These are phyloP conservation scores for Oleoguttula mirabilis DNA, from an alignment of 495 filamentous ascomycete species.

Conservation along the genomic window DNA sequence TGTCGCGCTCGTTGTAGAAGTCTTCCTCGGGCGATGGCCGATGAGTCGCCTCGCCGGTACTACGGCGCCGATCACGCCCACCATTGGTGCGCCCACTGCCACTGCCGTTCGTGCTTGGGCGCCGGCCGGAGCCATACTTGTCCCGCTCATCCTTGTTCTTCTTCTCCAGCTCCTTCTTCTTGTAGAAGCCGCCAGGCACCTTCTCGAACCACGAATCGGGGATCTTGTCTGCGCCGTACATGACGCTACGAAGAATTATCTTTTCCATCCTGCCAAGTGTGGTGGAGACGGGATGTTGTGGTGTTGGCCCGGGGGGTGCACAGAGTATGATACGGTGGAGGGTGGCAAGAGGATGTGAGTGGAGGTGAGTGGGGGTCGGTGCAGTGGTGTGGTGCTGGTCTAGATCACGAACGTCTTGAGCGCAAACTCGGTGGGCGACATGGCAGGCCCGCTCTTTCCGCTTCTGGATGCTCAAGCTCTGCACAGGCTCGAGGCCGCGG, in stretches of 20 bases:
- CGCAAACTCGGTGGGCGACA: too few species aligned
- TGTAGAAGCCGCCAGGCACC: conserved; percentile 30
- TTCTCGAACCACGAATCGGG: conserved; percentile 28
- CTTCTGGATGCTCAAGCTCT: too few species aligned
- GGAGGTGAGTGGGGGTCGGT: not conserved
- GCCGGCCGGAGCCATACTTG: not conserved
- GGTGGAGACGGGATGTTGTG: not conserved
- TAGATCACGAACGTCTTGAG: not conserved
- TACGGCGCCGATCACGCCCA: conserved; percentile 10
- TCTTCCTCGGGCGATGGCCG: conserved; percentile 1
- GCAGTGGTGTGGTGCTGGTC: not conserved
- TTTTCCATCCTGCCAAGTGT: conserved; percentile 11
- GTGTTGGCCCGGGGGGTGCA: too few species aligned
- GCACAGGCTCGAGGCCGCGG: too few species aligned
- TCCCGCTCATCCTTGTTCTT: too few species aligned
- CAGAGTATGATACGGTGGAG: too few species aligned
- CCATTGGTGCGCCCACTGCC: not conserved
- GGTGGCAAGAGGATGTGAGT: not conserved
- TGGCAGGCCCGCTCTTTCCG: too few species aligned
- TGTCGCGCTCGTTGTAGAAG: not conserved
- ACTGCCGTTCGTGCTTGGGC: conserved; percentile 5
- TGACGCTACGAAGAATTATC: conserved; percentile 17
- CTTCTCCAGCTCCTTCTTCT: conserved; percentile 17
- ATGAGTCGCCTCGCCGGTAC: conserved; percentile 8
- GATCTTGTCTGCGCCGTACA: conserved; percentile 29